These are phyloP conservation scores for Borovskyia barvae DNA, from an alignment of 208 protist species.

Conservation along the genomic window DNA sequence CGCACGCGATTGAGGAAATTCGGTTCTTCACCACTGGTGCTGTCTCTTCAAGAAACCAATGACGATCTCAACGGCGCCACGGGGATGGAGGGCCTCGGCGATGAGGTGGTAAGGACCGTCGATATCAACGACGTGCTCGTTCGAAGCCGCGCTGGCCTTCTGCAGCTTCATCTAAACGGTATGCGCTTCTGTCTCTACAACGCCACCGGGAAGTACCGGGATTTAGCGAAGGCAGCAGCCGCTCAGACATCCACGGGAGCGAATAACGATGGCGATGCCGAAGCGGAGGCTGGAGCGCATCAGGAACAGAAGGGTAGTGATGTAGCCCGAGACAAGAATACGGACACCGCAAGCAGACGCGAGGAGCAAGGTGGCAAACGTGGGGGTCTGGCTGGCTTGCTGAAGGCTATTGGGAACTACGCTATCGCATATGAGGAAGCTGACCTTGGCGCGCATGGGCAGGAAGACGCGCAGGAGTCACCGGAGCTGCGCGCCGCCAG, in stretches of 20 bases:
- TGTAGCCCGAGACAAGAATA: background rate
- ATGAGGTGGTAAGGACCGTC: constrained; percentile 54
- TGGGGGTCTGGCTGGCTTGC: background rate
- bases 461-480: constrained; percentile 12
- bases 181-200: constrained; percentile 80
- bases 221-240: constrained; percentile 25
- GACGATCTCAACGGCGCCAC: constrained; percentile 2
- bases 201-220: constrained; percentile 77
- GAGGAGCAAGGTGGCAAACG: background rate
- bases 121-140: constrained; percentile 59
- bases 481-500: constrained; percentile 30
- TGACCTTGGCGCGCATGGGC: constrained; percentile 20
- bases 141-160: constrained; percentile 46
- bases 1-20: constrained; percentile 19
- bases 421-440: constrained; percentile 7
- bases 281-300: background rate
- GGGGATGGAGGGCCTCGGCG: constrained; percentile 16
- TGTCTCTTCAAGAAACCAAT: constrained; percentile 4
- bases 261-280: background rate
- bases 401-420: constrained; percentile 9
- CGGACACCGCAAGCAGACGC: background rate
- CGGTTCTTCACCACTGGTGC: background rate
- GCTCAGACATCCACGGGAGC: background rate
- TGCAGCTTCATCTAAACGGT: constrained; percentile 84
- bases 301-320: constrained; percentile 1